Conservation (phyloP, 345 rosid species). For the Pistacia vera region DNA sequence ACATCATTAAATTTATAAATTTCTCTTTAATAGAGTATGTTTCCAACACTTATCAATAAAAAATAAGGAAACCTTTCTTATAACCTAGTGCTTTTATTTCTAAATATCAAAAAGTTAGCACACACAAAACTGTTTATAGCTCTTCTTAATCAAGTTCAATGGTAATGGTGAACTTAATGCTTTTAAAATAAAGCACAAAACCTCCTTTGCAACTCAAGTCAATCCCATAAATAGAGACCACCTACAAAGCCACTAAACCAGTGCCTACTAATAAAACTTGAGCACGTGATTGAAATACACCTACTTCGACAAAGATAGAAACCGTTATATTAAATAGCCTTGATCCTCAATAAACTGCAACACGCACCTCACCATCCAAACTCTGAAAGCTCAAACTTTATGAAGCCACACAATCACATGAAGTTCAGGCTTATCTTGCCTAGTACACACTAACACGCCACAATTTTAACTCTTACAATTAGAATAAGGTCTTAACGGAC, state of each 20-base stretch:
- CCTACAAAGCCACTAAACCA: not conserved
- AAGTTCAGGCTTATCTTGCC: not conserved
- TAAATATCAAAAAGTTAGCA: not conserved
- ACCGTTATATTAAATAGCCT: not conserved
- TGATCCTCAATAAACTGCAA: not conserved
- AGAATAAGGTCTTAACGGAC: no score
- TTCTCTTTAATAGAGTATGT: not conserved
- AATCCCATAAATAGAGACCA: not conserved
- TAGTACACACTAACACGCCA: not conserved
- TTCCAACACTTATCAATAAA: not conserved
- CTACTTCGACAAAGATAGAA: not conserved
- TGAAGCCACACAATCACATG: not conserved
- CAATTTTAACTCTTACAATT: no score
- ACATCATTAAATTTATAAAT: not conserved
- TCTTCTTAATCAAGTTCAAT: not conserved
- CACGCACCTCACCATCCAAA: conserved; percentile 5
- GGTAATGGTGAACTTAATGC: not conserved
- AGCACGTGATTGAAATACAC: not conserved
- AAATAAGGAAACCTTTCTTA: not conserved
- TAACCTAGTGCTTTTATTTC: not conserved
- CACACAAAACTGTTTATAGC: no score
- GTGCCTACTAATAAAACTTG: not conserved
- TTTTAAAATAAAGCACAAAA: not conserved
- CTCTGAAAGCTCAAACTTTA: not conserved
- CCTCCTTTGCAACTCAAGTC: not conserved